Percentiles rank a stretch among this genome's conserved stretches.
Conservation (phyloP, 2,329 filamentous ascomycete genomes). For the Fusarium newnesense region DNA sequence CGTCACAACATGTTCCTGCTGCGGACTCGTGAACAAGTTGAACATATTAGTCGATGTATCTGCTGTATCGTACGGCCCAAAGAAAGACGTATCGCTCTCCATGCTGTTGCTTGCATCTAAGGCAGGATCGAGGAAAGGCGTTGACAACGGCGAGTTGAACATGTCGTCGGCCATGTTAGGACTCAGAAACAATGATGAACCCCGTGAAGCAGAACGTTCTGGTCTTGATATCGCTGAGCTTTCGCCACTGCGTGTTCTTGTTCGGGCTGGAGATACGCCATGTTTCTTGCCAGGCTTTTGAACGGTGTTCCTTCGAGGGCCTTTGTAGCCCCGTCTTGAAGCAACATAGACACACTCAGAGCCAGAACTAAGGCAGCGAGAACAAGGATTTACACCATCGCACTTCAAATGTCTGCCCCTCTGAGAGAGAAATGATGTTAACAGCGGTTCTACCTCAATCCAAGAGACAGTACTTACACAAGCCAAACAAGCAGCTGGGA, state of each 20-base stretch:
- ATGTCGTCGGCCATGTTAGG: constrained; percentile 23
- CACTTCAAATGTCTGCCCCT: constrained; percentile 79
- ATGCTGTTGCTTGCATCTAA: constrained; percentile 7
- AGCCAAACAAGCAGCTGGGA: constrained; percentile 63
- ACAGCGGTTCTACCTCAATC: not conserved
- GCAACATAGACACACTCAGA: constrained; percentile 77
- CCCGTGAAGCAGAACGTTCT: constrained; percentile 34
- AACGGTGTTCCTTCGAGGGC: constrained; percentile 54
- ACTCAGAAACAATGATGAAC: constrained; percentile 20
- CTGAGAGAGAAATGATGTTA: constrained; percentile 47
- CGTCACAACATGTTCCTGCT: constrained; percentile 24
- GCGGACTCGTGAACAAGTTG: constrained; percentile 28
- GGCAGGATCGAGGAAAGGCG: constrained; percentile 14
- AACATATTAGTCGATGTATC: constrained; percentile 41
- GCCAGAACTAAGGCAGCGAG: constrained; percentile 69
- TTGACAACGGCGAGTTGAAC: constrained; percentile 36
- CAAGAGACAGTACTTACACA: constrained; percentile 57
- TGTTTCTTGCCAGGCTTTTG: constrained; percentile 62
- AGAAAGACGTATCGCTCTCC: constrained; percentile 24
- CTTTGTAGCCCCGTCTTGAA: constrained; percentile 80
- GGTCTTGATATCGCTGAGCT: constrained; percentile 56
- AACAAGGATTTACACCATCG: constrained; percentile 76
- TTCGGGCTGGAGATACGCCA: constrained; percentile 53
- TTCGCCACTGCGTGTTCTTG: constrained; percentile 26
- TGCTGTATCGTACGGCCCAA: constrained; percentile 23